Conservation (phyloP, 495 filamentous ascomycete species). For the Neurospora sp. region DNA sequence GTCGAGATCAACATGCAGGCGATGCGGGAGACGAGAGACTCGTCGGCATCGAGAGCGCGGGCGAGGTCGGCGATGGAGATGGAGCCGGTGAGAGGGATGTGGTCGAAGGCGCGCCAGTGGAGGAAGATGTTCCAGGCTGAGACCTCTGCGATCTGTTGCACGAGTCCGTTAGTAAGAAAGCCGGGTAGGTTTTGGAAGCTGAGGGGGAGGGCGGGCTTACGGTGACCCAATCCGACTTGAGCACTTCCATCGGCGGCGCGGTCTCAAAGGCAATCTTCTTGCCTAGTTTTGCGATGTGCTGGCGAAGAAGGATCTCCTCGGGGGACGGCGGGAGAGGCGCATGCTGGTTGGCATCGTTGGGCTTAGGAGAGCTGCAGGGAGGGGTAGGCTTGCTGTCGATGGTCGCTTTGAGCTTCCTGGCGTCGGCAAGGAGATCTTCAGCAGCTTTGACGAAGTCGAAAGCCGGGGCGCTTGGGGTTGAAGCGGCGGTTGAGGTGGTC, state of each 20-base stretch:
- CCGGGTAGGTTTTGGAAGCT: too few species aligned
- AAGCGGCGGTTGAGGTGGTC: accelerated
- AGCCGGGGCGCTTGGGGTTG: background rate
- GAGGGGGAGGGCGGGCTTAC: conserved; percentile 1
- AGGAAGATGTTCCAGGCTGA: conserved; percentile 19
- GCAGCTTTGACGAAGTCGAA: conserved; percentile 19
- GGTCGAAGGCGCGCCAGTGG: conserved; percentile 23
- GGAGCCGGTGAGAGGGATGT: conserved; percentile 17
- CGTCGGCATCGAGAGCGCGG: conserved; percentile 11
- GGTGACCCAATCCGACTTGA: conserved; percentile 17
- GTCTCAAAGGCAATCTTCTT: conserved; percentile 15
- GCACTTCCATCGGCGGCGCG: conserved; percentile 7
- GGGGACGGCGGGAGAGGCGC: background rate
- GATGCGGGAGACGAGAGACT: conserved; percentile 17
- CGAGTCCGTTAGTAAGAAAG: too few species aligned
- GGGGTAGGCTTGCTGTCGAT: background rate
- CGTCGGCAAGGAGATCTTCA: conserved; percentile 14
- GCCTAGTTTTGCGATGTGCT: conserved; percentile 9
- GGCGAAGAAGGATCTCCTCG: conserved; percentile 1
- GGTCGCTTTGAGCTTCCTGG: conserved; percentile 6
- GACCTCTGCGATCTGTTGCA: conserved; percentile 10
- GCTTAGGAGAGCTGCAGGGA: background rate
- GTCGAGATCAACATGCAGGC: conserved; percentile 11
- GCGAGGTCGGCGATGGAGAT: conserved; percentile 20
- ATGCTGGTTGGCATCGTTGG: background rate